Conservation (phyloP, 1,139 yeast genomes). For the Hanseniaspora gamundiae region DNA sequence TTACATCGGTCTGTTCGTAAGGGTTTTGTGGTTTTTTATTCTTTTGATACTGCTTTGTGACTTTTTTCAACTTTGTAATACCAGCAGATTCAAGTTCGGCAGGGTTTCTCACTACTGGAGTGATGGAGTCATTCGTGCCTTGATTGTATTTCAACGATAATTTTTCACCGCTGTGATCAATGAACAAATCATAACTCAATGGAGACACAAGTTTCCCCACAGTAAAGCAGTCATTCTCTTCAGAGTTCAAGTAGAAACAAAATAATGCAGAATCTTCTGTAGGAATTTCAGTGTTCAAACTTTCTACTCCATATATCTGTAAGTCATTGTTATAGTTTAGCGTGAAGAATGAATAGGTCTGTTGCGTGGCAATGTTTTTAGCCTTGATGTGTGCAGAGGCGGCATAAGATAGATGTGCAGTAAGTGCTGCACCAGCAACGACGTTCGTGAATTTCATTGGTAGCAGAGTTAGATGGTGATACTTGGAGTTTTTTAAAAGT, state of each 20-base stretch:
- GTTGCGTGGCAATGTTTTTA: background rate
- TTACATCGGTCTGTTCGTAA: background rate
- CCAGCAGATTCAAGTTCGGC: background rate
- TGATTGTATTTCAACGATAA: background rate
- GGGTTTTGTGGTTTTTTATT: background rate
- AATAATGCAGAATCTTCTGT: background rate
- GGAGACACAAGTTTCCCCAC: background rate
- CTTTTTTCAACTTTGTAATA: constrained; percentile 1
- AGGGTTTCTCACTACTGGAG: background rate
- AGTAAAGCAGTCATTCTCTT: background rate
- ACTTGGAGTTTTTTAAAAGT: no score
- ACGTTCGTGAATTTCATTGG: background rate
- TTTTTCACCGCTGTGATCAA: background rate
- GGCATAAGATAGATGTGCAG: background rate
- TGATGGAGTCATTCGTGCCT: background rate
- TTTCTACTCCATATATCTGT: background rate
- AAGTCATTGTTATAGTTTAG: background rate
- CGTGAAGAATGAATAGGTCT: background rate
- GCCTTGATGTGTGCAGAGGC: background rate
- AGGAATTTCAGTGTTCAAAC: constrained; percentile 1
- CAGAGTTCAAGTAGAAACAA: background rate
- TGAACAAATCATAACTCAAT: background rate
- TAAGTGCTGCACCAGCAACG: background rate
- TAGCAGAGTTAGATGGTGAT: no score
- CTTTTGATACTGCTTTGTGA: constrained; percentile 1